Evolutionary conservation across 1,284 basidiomycete species (phyloP).

Genomic region (Marasmius fiardii): DNA sequence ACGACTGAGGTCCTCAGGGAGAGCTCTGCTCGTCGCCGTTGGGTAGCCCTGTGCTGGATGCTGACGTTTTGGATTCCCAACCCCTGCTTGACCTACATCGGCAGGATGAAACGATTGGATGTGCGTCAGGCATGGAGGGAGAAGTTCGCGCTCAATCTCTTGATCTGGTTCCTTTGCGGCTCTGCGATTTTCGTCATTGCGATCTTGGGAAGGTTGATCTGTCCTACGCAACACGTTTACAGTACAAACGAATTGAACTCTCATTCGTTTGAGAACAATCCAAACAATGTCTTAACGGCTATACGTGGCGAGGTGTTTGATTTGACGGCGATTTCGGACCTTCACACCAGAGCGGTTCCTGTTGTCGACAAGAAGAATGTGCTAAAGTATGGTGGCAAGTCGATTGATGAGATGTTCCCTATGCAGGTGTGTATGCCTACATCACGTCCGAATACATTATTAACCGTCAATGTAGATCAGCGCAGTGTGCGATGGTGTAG

Average conservation of each 20-base stretch:
- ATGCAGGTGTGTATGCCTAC: conserved; percentile 65
- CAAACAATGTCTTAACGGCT: conserved; percentile 76
- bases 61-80: conserved; percentile 91
- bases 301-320: conserved; percentile 96
- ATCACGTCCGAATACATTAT: not conserved
- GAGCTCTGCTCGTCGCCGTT: conserved; percentile 74
- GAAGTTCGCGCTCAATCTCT: conserved; percentile 92
- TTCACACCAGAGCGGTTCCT: conserved; percentile 66
- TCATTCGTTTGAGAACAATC: conserved; percentile 63
- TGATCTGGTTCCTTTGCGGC: conserved; percentile 94
- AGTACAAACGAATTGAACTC: conserved; percentile 71
- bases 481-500: conserved; percentile 88
- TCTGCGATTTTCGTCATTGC: conserved; percentile 93
- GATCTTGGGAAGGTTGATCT: conserved; percentile 85
- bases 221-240: conserved; percentile 93
- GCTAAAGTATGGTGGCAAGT: conserved; percentile 80
- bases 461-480: conserved; percentile 57
- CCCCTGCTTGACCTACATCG: conserved; percentile 65
- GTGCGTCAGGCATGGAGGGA: conserved; percentile 97
- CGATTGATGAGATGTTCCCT: conserved; percentile 83
- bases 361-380: conserved; percentile 78
- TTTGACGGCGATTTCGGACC: conserved; percentile 54
- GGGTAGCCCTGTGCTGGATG: conserved; percentile 89
- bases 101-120: conserved; percentile 92
- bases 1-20: conserved; percentile 86